Evolutionary conservation across 306 rosid species (phyloP).

Genomic region (Corylus americana): DNA sequence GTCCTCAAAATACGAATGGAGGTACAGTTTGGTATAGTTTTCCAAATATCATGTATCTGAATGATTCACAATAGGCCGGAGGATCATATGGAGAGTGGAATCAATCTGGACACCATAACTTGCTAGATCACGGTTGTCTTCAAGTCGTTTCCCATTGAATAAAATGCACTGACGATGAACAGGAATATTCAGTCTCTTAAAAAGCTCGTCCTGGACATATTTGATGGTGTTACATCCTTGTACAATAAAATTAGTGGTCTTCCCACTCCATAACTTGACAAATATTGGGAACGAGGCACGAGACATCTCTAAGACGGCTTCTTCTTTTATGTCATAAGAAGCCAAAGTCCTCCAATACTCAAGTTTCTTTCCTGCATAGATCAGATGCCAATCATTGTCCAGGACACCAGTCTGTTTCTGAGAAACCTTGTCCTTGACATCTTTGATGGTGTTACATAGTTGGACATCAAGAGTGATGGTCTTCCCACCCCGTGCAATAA

Average conservation of each 20-base stretch:
- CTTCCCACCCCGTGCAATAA: too few species aligned
- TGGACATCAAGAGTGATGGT: too few species aligned
- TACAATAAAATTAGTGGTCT: slow-evolving; percentile 2
- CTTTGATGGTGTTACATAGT: neutral
- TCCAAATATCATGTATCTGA: too few species aligned
- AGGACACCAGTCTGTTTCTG: neutral
- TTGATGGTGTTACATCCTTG: neutral
- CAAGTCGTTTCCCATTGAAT: neutral
- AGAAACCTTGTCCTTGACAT: neutral
- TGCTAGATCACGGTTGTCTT: neutral
- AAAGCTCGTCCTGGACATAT: neutral
- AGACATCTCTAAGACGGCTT: slow-evolving; percentile 8
- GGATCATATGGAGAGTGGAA: slow-evolving; percentile 29
- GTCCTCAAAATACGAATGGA: too few species aligned
- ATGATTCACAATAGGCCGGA: neutral
- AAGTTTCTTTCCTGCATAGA: slow-evolving; percentile 19
- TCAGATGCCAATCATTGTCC: slow-evolving; percentile 1
- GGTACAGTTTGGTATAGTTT: too few species aligned
- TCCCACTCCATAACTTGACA: slow-evolving; percentile 25
- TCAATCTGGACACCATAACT: slow-evolving; percentile 17
- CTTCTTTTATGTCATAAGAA: slow-evolving; percentile 15
- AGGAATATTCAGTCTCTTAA: too few species aligned
- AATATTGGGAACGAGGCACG: slow-evolving; percentile 22
- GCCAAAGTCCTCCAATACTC: too few species aligned
- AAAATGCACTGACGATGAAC: neutral